These are phyloP conservation scores for Tulasnella sp. DNA, from an alignment of 768 basidiomycete genomes.

Conservation along the genomic window DNA sequence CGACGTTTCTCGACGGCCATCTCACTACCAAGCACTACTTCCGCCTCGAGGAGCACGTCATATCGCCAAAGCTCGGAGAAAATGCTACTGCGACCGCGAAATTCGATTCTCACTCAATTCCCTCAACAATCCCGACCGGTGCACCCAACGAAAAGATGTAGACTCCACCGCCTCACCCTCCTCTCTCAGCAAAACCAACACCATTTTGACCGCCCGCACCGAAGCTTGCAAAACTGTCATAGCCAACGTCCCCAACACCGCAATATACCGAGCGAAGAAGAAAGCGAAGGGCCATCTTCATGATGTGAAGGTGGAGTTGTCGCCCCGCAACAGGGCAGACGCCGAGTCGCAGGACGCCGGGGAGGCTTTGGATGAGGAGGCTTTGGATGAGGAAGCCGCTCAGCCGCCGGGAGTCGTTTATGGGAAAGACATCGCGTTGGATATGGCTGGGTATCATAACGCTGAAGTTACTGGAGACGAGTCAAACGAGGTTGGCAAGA, in stretches of 20 bases:
- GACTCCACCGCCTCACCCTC: background rate
- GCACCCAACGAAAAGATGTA: no score
- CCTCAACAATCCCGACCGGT: no score
- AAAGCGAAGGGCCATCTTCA: background rate
- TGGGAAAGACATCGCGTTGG: conserved; percentile 16
- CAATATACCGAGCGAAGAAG: background rate
- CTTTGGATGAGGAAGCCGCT: conserved; percentile 1
- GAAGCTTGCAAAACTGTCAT: conserved; percentile 4
- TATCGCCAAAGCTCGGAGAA: no score
- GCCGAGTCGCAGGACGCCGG: background rate
- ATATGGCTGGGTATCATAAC: conserved; percentile 19
- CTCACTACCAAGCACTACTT: background rate
- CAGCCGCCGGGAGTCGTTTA: conserved; percentile 4
- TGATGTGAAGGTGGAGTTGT: background rate
- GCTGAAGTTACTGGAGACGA: background rate
- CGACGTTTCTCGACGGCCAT: conserved; percentile 12
- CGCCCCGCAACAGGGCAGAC: background rate
- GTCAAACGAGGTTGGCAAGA: background rate
- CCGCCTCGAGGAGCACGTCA: background rate
- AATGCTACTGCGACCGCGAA: background rate
- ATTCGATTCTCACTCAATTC: background rate
- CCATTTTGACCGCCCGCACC: background rate
- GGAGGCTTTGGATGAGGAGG: no score
- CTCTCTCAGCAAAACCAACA: background rate
- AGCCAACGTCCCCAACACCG: background rate